A percentile compares a stretch with the other conserved stretches of the same genome.
Conservation (phyloP, 176 grass and related monocot genomes). For the Elymus sibiricus region DNA sequence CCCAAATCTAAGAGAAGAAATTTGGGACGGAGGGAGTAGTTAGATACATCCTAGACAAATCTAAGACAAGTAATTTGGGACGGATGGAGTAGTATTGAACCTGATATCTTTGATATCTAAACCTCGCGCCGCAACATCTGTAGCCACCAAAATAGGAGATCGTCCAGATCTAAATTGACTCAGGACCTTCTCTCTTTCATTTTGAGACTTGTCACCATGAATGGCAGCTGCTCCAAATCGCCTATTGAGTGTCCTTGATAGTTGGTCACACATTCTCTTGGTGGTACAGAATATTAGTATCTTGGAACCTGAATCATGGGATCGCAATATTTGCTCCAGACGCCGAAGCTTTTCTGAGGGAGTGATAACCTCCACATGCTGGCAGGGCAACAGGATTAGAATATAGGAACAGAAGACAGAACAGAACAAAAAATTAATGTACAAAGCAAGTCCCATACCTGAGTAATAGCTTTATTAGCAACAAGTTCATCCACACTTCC, state of each 20-base stretch:
- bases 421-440: neutral
- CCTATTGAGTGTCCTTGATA: slow-evolving; percentile 61
- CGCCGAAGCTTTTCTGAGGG: slow-evolving; percentile 77
- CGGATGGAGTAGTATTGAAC: slow-evolving; percentile 14
- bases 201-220: slow-evolving; percentile 96
- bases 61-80: too few species aligned
- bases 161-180: slow-evolving; percentile 79
- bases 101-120: slow-evolving; percentile 99
- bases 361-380: slow-evolving; percentile 87
- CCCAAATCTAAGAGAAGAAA: too few species aligned
- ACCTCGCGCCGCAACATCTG: slow-evolving; percentile 93
- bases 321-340: slow-evolving; percentile 87
- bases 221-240: slow-evolving; percentile 86
- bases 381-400: slow-evolving; percentile 9
- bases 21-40: too few species aligned
- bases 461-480: slow-evolving; percentile 94
- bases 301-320: slow-evolving; percentile 84
- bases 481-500: slow-evolving; percentile 93
- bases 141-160: slow-evolving; percentile 86
- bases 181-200: slow-evolving; percentile 91
- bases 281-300: slow-evolving; percentile 96
- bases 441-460: slow-evolving; percentile 39
- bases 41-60: too few species aligned
- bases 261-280: slow-evolving; percentile 97
- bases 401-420: neutral